phyloP scores from a whole-genome alignment of 306 rosid genomes.

The Hippophae tibetana region DNA sequence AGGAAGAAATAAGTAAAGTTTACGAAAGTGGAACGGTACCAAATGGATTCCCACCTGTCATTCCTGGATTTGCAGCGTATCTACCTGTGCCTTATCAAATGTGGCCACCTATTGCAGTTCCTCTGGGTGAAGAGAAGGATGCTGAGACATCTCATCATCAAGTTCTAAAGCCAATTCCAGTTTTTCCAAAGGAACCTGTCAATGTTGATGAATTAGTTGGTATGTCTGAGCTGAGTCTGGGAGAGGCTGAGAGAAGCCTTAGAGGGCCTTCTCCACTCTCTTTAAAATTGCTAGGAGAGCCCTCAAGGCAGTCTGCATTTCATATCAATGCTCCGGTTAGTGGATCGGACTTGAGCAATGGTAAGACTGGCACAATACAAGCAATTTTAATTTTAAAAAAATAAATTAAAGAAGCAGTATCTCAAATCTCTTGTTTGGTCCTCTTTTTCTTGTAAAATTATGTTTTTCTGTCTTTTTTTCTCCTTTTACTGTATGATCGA shows the following conservation, averaged over 20 bases:
- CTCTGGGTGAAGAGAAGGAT: conserved; percentile 37
- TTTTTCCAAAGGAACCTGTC: conserved; percentile 66
- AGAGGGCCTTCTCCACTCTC: conserved; percentile 60
- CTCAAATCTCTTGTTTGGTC: conserved; percentile 8
- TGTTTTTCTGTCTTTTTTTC: conserved; percentile 7
- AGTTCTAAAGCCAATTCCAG: conserved; percentile 68
- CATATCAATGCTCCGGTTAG: conserved; percentile 60
- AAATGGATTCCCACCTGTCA: conserved; percentile 37
- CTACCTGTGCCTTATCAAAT: conserved; percentile 43
- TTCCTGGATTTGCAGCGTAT: conserved; percentile 52
- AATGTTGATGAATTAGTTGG: conserved; percentile 85
- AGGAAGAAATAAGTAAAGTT: conserved; percentile 32
- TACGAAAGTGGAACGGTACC: conserved; percentile 29
- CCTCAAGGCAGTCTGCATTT: conserved; percentile 93
- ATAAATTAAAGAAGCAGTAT: conserved; percentile 6
- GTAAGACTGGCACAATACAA: conserved; percentile 53
- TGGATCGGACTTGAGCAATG: conserved; percentile 50
- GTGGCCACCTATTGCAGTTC: conserved; percentile 60
- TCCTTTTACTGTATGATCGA: background rate
- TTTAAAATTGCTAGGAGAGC: conserved; percentile 60
- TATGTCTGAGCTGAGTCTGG: conserved; percentile 78
- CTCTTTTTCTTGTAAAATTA: conserved; percentile 30
- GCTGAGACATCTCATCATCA: conserved; percentile 44
- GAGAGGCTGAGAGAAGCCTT: conserved; percentile 31
- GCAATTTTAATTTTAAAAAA: conserved; percentile 36